phyloP scores from a whole-genome alignment of 2,329 filamentous ascomycete genomes.

The Sarocladium brachiariae region DNA sequence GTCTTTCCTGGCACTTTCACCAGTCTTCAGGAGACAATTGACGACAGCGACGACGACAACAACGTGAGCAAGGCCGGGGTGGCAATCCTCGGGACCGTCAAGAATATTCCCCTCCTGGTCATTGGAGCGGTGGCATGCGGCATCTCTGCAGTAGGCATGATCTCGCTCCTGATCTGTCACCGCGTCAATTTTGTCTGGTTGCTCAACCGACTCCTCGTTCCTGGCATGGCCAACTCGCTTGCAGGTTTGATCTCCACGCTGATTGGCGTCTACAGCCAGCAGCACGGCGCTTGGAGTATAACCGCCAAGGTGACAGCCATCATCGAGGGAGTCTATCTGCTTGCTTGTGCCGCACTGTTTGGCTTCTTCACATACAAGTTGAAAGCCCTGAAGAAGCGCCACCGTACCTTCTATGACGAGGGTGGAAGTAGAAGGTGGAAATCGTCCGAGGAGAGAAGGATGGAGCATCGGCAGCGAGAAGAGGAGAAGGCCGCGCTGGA shows the following conservation, averaged over 20 bases:
- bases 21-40: conserved; percentile 24
- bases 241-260: conserved; percentile 44
- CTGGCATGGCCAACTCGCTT: conserved; percentile 36
- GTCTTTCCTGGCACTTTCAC: conserved; percentile 47
- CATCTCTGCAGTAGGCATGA: conserved; percentile 26
- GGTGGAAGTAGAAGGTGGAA: background rate
- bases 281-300: conserved; percentile 35
- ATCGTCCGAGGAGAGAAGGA: conserved; percentile 5
- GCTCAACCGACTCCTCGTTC: conserved; percentile 42
- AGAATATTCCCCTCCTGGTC: conserved; percentile 33
- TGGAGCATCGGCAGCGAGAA: conserved; percentile 4
- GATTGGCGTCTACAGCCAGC: conserved; percentile 41
- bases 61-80: conserved; percentile 14
- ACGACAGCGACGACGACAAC: conserved; percentile 14
- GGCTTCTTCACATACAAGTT: conserved; percentile 20
- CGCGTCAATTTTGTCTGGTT: conserved; percentile 47
- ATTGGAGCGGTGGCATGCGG: conserved; percentile 36
- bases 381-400: conserved; percentile 22
- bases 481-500: conserved; percentile 6
- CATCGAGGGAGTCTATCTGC: conserved; percentile 25
- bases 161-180: conserved; percentile 36
- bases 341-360: conserved; percentile 21
- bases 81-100: conserved; percentile 19
- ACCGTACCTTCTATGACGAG: conserved; percentile 18
- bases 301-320: conserved; percentile 31